phyloP scores from a whole-genome alignment of 2,329 filamentous ascomycete genomes.

The Massarina eburnea region DNA sequence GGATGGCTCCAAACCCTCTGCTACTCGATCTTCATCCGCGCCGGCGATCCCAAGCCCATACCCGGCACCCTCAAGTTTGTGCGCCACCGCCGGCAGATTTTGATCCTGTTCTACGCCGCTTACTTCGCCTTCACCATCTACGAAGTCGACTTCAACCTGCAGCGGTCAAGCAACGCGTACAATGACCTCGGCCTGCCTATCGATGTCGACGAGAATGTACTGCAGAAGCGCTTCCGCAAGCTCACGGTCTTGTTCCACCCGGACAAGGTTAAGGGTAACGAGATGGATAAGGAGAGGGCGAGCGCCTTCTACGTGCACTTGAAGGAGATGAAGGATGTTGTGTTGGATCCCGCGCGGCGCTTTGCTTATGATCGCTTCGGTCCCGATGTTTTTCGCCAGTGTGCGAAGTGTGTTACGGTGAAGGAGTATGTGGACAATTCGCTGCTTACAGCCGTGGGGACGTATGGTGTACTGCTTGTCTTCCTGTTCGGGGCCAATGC shows the following conservation, averaged over 20 bases:
- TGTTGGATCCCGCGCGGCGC: constrained; percentile 78
- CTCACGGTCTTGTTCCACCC: constrained; percentile 69
- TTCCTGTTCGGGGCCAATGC: constrained; percentile 36
- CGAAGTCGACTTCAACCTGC: constrained; percentile 83
- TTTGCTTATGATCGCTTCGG: constrained; percentile 82
- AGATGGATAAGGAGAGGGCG: constrained; percentile 28
- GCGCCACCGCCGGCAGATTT: constrained; percentile 77
- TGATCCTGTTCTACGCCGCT: constrained; percentile 75
- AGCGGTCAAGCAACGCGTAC: constrained; percentile 74
- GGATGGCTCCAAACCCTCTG: constrained; percentile 69
- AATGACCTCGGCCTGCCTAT: constrained; percentile 70
- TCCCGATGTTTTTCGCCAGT: constrained; percentile 60
- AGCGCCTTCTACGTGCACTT: constrained; percentile 73
- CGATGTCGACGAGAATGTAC: constrained; percentile 68
- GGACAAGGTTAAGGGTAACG: constrained; percentile 65
- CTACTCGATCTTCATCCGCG: constrained; percentile 86
- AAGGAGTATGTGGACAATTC: constrained; percentile 73
- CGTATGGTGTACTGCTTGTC: constrained; percentile 31
- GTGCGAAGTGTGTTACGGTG: constrained; percentile 63
- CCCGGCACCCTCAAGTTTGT: constrained; percentile 69
- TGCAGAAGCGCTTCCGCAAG: constrained; percentile 84
- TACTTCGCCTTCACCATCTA: constrained; percentile 93
- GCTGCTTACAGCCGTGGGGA: constrained; percentile 41
- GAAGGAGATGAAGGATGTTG: constrained; percentile 81
- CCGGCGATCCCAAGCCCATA: constrained; percentile 75